Percentiles rank a stretch among this genome's conserved stretches.
Conservation (phyloP, 2,329 filamentous ascomycete species). For the Aspergillus carbonarius region DNA sequence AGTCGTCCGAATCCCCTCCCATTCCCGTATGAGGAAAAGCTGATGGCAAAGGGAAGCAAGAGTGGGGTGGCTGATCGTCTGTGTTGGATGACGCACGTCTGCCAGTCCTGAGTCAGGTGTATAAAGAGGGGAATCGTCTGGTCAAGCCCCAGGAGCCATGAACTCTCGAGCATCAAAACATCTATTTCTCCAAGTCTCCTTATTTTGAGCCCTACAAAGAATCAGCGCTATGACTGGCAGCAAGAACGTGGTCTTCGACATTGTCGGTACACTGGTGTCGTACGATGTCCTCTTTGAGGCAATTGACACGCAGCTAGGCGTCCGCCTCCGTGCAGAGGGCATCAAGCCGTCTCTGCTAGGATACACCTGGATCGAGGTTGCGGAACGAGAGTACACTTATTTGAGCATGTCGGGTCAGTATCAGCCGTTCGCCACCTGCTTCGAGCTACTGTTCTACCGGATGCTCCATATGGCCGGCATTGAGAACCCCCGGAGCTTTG, state of each 20-base stretch:
- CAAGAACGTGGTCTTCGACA: constrained; percentile 33
- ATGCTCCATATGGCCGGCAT: constrained; percentile 43
- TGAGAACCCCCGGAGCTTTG: constrained; percentile 37
- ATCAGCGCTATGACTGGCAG: not conserved
- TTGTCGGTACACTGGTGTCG: constrained; percentile 43
- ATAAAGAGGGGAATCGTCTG: not conserved
- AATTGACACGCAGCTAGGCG: constrained; percentile 40
- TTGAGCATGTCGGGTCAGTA: constrained; percentile 44
- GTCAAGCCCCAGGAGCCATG: not conserved
- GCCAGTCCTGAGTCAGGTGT: not conserved
- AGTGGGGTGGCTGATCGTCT: constrained; percentile 1
- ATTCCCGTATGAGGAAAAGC: not conserved
- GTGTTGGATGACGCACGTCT: not conserved
- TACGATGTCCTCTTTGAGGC: constrained; percentile 42
- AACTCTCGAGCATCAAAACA: not conserved
- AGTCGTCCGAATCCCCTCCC: not conserved
- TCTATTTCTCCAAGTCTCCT: not conserved
- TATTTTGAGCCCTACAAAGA: not conserved
- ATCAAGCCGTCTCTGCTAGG: constrained; percentile 42
- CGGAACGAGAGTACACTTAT: constrained; percentile 49
- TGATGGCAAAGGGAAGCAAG: not conserved
- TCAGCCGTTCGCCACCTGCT: constrained; percentile 38
- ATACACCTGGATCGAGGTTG: constrained; percentile 44
- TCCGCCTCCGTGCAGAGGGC: constrained; percentile 32
- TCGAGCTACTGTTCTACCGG: constrained; percentile 46